Conservation (phyloP, 371 early-diverging fungal genomes). For the Batkoa obscura region DNA sequence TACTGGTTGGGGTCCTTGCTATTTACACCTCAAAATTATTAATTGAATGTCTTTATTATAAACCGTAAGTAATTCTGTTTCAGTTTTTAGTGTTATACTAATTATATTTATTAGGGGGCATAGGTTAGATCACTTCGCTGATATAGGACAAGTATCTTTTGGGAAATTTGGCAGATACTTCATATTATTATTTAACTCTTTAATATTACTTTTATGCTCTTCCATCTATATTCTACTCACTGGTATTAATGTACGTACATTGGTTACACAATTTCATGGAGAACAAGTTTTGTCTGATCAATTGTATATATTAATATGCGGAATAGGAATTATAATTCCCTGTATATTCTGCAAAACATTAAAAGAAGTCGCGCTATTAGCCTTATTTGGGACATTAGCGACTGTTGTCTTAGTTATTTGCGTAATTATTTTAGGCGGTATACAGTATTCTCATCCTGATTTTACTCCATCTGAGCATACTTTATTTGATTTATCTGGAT, state of each 20-base stretch:
- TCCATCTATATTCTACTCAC: constrained; percentile 62
- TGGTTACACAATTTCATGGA: constrained; percentile 24
- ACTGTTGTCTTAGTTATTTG: neutral
- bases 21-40: constrained; percentile 46
- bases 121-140: constrained; percentile 28
- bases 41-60: constrained; percentile 47
- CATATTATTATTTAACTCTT: constrained; percentile 39
- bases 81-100: too few species aligned
- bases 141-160: constrained; percentile 41
- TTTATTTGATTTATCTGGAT: too few species aligned
- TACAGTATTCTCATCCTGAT: neutral
- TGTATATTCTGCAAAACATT: constrained; percentile 43
- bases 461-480: neutral
- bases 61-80: too few species aligned
- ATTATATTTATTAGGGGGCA: too few species aligned
- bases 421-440: constrained; percentile 1
- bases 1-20: constrained; percentile 49
- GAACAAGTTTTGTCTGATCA: constrained; percentile 20
- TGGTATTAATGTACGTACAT: constrained; percentile 26
- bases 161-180: constrained; percentile 32
- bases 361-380: constrained; percentile 42
- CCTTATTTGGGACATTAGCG: neutral
- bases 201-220: constrained; percentile 47
- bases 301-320: constrained; percentile 39
- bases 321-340: constrained; percentile 42